These are phyloP conservation scores for Tricholoma bakamatsutake DNA, from an alignment of 768 basidiomycete species.

Conservation along the genomic window DNA sequence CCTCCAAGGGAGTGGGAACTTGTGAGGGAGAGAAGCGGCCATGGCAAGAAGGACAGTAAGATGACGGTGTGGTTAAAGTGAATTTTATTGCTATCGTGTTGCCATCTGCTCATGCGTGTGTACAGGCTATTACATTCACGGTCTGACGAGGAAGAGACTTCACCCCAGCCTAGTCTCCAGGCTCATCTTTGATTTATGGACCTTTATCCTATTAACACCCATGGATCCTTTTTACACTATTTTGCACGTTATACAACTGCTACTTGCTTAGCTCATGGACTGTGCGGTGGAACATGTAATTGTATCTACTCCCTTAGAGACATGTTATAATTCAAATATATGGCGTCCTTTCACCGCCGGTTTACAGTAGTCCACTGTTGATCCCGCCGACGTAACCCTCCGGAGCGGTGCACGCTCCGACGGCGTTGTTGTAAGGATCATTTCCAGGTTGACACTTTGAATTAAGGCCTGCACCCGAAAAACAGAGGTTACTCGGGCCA, in stretches of 20 bases:
- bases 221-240: background rate
- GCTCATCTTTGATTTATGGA: background rate
- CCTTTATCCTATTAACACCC: background rate
- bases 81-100: constrained; percentile 6
- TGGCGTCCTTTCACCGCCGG: too few species aligned
- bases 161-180: background rate
- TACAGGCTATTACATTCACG: background rate
- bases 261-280: background rate
- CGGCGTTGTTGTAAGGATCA: too few species aligned
- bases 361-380: too few species aligned
- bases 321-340: too few species aligned
- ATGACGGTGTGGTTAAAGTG: constrained; percentile 54
- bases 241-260: background rate
- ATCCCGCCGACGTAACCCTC: too few species aligned
- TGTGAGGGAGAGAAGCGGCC: constrained; percentile 54
- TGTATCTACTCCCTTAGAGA: background rate
- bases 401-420: too few species aligned
- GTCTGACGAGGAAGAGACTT: background rate
- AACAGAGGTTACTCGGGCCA: too few species aligned
- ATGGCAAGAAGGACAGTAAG: constrained; percentile 29
- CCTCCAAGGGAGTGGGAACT: constrained; percentile 41
- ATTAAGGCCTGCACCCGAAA: too few species aligned
- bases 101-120: background rate
- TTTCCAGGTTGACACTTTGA: too few species aligned
- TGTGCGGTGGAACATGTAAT: background rate